Evolutionary conservation across 2,329 filamentous ascomycete species (phyloP).

Genomic region (Hypoxylon sp.): DNA sequence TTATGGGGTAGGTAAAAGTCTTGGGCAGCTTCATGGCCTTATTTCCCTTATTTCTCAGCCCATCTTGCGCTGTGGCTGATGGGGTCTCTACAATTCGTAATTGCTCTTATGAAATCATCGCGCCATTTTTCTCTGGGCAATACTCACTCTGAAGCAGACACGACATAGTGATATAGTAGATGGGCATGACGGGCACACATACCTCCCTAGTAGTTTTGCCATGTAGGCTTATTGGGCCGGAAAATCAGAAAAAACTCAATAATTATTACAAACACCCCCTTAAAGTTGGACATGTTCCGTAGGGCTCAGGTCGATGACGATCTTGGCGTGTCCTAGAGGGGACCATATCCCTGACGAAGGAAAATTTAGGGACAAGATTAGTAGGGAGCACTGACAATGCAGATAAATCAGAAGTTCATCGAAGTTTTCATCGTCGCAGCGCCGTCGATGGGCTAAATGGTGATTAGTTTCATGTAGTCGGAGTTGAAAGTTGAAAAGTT

Average conservation of each 20-base stretch:
- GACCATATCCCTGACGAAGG: conserved; percentile 32
- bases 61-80: conserved; percentile 25
- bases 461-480: conserved; percentile 8
- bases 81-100: conserved; percentile 13
- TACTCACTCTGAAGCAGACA: conserved; percentile 13
- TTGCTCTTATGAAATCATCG: conserved; percentile 22
- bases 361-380: no score
- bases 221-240: conserved; percentile 5
- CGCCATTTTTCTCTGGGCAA: conserved; percentile 24
- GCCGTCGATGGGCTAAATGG: conserved; percentile 5
- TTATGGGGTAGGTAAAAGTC: neutral
- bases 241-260: conserved; percentile 2
- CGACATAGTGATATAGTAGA: conserved; percentile 19
- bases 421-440: conserved; percentile 1
- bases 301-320: no score
- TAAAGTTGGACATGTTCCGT: conserved; percentile 15
- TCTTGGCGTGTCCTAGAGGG: neutral
- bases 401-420: no score
- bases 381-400: no score
- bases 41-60: conserved; percentile 32
- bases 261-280: conserved; percentile 19
- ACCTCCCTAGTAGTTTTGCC: no score
- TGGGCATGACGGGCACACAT: conserved; percentile 6
- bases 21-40: conserved; percentile 28
- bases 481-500: neutral